Evolutionary conservation across 352 stramenopile species (phyloP), one percentile per base, ranked within the genome.

Genomic region (Saprolegnia parasitica): DNA sequence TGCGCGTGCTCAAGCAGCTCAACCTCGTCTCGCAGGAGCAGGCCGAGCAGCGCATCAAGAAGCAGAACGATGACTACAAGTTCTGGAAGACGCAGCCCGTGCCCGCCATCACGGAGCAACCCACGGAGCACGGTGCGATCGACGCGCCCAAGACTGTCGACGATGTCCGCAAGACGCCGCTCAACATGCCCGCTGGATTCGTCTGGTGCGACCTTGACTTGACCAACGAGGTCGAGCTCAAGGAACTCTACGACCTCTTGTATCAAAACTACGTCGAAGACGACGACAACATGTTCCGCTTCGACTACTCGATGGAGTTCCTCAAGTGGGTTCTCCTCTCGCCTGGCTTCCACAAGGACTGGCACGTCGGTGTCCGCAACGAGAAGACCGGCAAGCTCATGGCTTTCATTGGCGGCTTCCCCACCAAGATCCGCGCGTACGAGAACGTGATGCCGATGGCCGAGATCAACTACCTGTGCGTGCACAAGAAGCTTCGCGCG

Each of bases 381-480:
- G 79, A 74, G 18, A 91, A 96, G 70, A 97, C 75, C 32, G 80
- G 87, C 61, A 97, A 98, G 75, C 88, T 99, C 37, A 90, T 99
- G 68, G 98, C 91, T 6, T 98, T 99, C 71, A 99, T 99, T 77
- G 97, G 87, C 18, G 97, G 84, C 11, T 93, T 99, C 63, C 97
- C 97, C 0, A 94, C 89, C 65, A 87, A 76, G 46, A 77, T 91
- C 4, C 73, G 77, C 32, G 89, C 93, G 26, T 86, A 93, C 74
- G 66, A 74, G 0, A 47, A 85, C 20, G 71, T 65, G 21, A 70
- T 91, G 65, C 20, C 56, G 0, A 87, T 92, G 77, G 95, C 96
- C 1, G 96, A 99, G 77, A 98, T 99, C 68, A 99, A 99, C 78
- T 99, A 99, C 77, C 81, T 99, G 11, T 99, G 98, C 76, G 96